A percentile compares a stretch with the other conserved stretches of the same genome.
Conservation (phyloP, 1,284 basidiomycete genomes). For the Irpex sp. region DNA sequence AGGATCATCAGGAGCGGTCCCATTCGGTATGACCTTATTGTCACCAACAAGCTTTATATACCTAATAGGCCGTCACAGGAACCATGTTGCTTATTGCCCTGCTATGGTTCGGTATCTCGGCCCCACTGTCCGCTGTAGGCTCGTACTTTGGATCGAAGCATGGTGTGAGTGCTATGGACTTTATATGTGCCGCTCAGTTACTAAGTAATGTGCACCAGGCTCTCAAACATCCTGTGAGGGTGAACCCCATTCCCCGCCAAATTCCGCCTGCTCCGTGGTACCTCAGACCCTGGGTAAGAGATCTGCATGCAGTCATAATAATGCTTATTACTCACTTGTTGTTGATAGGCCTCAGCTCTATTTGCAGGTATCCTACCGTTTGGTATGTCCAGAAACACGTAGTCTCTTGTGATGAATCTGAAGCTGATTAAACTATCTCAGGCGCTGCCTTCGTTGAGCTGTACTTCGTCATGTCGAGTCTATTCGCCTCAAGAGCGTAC, state of each 20-base stretch:
- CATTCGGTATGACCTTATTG: slow-evolving; percentile 63
- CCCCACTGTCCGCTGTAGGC: slow-evolving; percentile 75
- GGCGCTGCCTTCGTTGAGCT: slow-evolving; percentile 95
- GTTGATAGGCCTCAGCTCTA: slow-evolving; percentile 63
- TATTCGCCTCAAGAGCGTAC: slow-evolving; percentile 93
- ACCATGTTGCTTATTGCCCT: slow-evolving; percentile 88
- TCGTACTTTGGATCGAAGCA: slow-evolving; percentile 82
- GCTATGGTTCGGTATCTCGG: slow-evolving; percentile 96
- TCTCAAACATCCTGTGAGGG: slow-evolving; percentile 78
- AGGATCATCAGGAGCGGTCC: slow-evolving; percentile 92
- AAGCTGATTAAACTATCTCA: slow-evolving; percentile 24
- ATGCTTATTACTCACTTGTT: slow-evolving; percentile 4
- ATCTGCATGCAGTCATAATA: slow-evolving; percentile 5
- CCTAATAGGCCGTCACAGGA: slow-evolving; percentile 36
- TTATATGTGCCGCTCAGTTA: not conserved
- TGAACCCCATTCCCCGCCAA: slow-evolving; percentile 91
- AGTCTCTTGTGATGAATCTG: not conserved
- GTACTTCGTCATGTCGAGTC: slow-evolving; percentile 89
- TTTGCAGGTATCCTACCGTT: slow-evolving; percentile 93
- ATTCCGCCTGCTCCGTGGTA: slow-evolving; percentile 87
- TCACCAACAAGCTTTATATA: not conserved
- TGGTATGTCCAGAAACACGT: slow-evolving; percentile 40
- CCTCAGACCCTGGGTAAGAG: slow-evolving; percentile 68
- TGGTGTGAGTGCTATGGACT: slow-evolving; percentile 57
- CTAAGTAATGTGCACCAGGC: slow-evolving; percentile 39